A percentile compares a stretch with the other conserved stretches of the same genome.
These are phyloP conservation scores for Phaseolus coccineus DNA, from an alignment of 331 rosid genomes.

Conservation along the genomic window DNA sequence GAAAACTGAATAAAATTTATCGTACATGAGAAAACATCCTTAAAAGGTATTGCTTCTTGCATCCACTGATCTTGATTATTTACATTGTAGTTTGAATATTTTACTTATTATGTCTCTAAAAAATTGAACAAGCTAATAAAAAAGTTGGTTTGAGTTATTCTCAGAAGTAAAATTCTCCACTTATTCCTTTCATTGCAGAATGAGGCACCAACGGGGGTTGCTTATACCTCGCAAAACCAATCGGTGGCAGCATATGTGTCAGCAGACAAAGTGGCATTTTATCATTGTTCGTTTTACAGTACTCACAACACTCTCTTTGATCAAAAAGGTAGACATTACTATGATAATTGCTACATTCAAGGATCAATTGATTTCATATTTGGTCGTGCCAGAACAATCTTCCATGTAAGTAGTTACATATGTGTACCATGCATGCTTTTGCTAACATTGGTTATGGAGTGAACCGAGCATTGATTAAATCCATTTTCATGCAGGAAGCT, in stretches of 20 bases:
- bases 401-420: constrained; percentile 48
- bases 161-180: background rate
- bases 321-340: constrained; percentile 87
- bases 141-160: too few relatives aligned
- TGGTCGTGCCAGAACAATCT: constrained; percentile 80
- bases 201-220: constrained; percentile 92
- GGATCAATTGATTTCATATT: constrained; percentile 97
- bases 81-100: too few relatives aligned
- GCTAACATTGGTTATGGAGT: background rate
- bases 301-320: constrained; percentile 95
- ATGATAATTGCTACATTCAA: constrained; percentile 79
- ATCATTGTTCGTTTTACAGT: constrained; percentile 87
- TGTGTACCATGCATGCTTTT: background rate
- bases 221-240: constrained; percentile 94
- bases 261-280: constrained; percentile 79
- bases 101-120: too few relatives aligned
- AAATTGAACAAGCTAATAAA: too few relatives aligned
- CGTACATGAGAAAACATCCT: too few relatives aligned
- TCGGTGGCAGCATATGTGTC: constrained; percentile 87
- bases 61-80: too few relatives aligned
- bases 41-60: too few relatives aligned
- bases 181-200: constrained; percentile 55
- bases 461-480: background rate
- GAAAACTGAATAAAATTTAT: too few relatives aligned
- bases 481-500: constrained; percentile 54